These are phyloP conservation scores for Ephemerocybe angulata DNA, from an alignment of 768 basidiomycete species.

Conservation along the genomic window DNA sequence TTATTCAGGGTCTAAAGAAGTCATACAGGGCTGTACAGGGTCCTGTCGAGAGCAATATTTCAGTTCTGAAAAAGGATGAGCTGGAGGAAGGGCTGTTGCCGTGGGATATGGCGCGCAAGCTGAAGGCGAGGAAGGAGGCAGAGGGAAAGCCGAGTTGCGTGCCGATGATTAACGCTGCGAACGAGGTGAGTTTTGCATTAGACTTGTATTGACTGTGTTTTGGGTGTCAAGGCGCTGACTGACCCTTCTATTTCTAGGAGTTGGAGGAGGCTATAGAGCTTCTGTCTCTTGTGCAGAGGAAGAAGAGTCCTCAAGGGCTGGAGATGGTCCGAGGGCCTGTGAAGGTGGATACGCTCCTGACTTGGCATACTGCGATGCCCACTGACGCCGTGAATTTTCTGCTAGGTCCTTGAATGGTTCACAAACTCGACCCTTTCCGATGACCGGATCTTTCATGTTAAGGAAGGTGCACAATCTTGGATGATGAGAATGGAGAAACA, in stretches of 20 bases:
- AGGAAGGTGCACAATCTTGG: neutral
- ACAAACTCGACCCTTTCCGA: neutral
- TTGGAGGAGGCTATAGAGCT: neutral
- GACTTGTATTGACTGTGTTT: neutral
- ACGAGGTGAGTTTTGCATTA: neutral
- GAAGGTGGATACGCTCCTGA: neutral
- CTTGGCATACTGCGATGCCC: neutral
- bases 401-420: neutral
- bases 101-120: constrained; percentile 1
- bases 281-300: neutral
- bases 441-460: neutral
- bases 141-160: neutral
- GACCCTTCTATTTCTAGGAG: neutral
- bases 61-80: neutral
- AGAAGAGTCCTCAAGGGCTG: neutral
- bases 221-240: neutral
- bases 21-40: too few relatives aligned
- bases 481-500: neutral
- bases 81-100: neutral
- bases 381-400: neutral
- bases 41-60: neutral
- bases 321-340: neutral
- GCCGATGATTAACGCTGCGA: neutral
- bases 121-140: neutral
- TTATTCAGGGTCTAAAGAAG: constrained; percentile 2